Evolutionary conservation across 495 filamentous ascomycete genomes (phyloP).

Genomic region (Penicillium herquei): DNA sequence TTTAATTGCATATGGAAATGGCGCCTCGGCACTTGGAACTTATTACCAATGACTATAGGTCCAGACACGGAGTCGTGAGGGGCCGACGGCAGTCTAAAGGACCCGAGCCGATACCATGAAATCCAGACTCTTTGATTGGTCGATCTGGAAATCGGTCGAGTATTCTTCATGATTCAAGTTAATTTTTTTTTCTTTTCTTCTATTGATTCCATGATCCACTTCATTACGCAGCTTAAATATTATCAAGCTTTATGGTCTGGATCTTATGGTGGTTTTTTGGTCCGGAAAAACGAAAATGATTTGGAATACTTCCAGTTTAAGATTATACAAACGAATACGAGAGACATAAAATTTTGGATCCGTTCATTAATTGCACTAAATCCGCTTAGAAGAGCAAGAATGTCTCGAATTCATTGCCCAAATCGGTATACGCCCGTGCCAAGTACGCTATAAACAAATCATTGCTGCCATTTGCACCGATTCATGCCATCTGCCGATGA

Average conservation of each 20-base stretch:
- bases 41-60: slow-evolving; percentile 19
- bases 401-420: slow-evolving; percentile 10
- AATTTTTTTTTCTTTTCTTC: neutral
- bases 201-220: slow-evolving; percentile 1
- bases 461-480: neutral
- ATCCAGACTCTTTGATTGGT: neutral
- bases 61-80: slow-evolving; percentile 12
- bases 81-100: neutral
- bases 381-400: slow-evolving; percentile 10
- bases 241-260: slow-evolving; percentile 13
- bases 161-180: too few species aligned
- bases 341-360: neutral
- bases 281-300: neutral
- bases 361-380: neutral
- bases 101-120: slow-evolving; percentile 3
- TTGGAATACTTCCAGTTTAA: neutral
- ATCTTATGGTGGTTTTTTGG: neutral
- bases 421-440: slow-evolving; percentile 1
- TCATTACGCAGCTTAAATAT: neutral
- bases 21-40: slow-evolving; percentile 5
- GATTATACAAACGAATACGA: neutral
- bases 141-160: neutral
- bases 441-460: neutral
- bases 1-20: neutral
- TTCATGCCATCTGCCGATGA: neutral